A percentile compares a stretch with the other conserved stretches of the same genome.
Conservation (phyloP, 1,284 basidiomycete species). For the Sporisorium scitamineum region DNA sequence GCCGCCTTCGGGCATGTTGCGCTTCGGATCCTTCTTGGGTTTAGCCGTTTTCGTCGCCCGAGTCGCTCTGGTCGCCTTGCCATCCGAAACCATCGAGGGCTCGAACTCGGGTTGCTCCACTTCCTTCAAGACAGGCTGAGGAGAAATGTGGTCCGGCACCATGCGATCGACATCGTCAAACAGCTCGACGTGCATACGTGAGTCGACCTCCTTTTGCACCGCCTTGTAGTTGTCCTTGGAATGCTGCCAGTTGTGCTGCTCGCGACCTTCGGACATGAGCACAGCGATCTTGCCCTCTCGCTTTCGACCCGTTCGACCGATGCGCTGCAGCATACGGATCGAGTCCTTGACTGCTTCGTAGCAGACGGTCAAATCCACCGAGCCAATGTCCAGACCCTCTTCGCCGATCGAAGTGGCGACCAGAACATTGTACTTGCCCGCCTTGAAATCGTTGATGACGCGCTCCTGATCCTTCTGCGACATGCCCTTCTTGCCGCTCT, state of each 20-base stretch:
- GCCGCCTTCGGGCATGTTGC: conserved; percentile 58
- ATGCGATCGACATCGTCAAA: conserved; percentile 91
- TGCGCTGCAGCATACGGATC: conserved; percentile 95
- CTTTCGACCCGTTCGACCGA: conserved; percentile 95
- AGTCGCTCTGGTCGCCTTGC: conserved; percentile 22
- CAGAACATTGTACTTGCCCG: conserved; percentile 87
- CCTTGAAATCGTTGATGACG: conserved; percentile 87
- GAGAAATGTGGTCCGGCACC: conserved; percentile 81
- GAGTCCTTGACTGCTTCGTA: conserved; percentile 97
- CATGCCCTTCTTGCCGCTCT: conserved; percentile 86
- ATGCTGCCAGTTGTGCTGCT: conserved; percentile 90
- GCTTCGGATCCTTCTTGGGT: conserved; percentile 57
- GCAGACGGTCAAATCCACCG: conserved; percentile 95
- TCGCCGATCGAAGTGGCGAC: conserved; percentile 98
- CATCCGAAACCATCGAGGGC: conserved; percentile 50
- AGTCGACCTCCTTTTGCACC: conserved; percentile 88
- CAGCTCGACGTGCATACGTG: conserved; percentile 86
- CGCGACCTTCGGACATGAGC: conserved; percentile 89
- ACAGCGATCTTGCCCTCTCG: conserved; percentile 90
- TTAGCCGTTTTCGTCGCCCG: conserved; percentile 32
- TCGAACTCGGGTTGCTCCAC: conserved; percentile 73
- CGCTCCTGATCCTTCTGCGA: conserved; percentile 92
- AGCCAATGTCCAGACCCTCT: conserved; percentile 98
- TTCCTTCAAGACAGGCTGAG: conserved; percentile 80
- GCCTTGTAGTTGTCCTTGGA: conserved; percentile 88